phyloP scores from a whole-genome alignment of 768 basidiomycete genomes.

The Leccinum truebloodii region DNA sequence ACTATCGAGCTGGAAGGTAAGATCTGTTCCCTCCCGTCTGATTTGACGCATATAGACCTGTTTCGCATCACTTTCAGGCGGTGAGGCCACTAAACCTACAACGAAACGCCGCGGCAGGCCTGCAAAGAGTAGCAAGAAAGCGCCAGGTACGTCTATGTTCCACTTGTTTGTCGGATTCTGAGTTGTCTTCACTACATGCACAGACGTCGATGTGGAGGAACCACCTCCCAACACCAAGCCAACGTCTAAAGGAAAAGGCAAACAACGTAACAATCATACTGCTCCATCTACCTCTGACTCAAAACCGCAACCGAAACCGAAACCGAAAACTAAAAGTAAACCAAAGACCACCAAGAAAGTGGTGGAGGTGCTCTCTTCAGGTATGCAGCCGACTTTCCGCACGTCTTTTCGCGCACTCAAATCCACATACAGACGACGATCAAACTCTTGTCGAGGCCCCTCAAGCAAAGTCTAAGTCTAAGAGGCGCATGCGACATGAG shows the following conservation, averaged over 20 bases:
- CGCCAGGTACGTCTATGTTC: conserved; percentile 3
- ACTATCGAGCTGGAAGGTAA: not conserved
- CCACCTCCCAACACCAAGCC: conserved; percentile 3
- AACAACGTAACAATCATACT: not conserved
- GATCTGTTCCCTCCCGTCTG: not conserved
- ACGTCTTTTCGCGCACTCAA: not conserved
- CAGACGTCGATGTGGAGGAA: conserved; percentile 6
- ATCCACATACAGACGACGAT: conserved; percentile 28
- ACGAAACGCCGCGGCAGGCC: conserved; percentile 20
- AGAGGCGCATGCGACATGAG: not conserved
- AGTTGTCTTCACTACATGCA: not conserved
- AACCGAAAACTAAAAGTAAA: too few relatives aligned
- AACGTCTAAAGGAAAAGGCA: conserved; percentile 14
- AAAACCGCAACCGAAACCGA: too few relatives aligned
- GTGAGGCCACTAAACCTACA: conserved; percentile 1
- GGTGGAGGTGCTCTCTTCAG: conserved; percentile 15
- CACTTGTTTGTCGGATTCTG: not conserved
- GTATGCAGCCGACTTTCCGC: conserved; percentile 3
- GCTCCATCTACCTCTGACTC: too few relatives aligned
- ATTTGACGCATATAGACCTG: not conserved
- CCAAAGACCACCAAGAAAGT: conserved; percentile 4
- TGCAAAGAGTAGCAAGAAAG: conserved; percentile 16
- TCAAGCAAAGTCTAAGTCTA: conserved; percentile 4
- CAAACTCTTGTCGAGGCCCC: conserved; percentile 27
- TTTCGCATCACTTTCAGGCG: not conserved